A percentile compares a stretch with the other conserved stretches of the same genome.
Conservation (phyloP, 306 rosid genomes). For the Cicer chorassanicum region DNA sequence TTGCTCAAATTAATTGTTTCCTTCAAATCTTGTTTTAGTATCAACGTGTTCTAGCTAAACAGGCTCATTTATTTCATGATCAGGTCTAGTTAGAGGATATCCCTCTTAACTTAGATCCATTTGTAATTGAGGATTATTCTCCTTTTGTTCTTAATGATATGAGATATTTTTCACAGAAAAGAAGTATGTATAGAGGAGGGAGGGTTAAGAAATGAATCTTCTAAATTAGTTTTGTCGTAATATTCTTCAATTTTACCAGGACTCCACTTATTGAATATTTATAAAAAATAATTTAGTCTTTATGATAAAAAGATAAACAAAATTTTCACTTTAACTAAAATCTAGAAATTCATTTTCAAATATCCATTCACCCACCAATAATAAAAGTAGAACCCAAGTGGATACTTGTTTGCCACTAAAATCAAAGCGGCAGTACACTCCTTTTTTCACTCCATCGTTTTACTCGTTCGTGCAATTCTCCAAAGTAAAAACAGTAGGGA, state of each 20-base stretch:
- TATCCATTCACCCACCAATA: neutral
- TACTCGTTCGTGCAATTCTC: neutral
- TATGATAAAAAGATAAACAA: neutral
- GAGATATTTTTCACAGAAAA: too few species aligned
- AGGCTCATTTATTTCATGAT: too few species aligned
- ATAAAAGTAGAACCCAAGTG: neutral
- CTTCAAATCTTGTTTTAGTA: too few species aligned
- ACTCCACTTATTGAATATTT: too few species aligned
- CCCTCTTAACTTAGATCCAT: too few species aligned
- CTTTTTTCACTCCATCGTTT: slow-evolving; percentile 2
- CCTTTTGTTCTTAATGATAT: too few species aligned
- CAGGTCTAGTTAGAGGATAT: too few species aligned
- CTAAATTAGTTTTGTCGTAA: neutral
- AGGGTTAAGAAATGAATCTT: neutral
- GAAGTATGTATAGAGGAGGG: neutral
- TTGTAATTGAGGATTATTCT: too few species aligned
- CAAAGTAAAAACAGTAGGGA: neutral
- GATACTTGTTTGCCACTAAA: neutral
- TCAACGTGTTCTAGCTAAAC: too few species aligned
- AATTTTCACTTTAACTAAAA: neutral
- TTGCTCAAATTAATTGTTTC: too few species aligned
- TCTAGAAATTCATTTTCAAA: neutral
- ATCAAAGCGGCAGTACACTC: neutral
- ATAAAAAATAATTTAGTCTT: too few species aligned
- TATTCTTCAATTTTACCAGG: too few species aligned